A percentile compares a stretch with the other conserved stretches of the same genome.
Evolutionary conservation across 352 stramenopile species (phyloP).

Genomic region (Globisporangium polare): DNA sequence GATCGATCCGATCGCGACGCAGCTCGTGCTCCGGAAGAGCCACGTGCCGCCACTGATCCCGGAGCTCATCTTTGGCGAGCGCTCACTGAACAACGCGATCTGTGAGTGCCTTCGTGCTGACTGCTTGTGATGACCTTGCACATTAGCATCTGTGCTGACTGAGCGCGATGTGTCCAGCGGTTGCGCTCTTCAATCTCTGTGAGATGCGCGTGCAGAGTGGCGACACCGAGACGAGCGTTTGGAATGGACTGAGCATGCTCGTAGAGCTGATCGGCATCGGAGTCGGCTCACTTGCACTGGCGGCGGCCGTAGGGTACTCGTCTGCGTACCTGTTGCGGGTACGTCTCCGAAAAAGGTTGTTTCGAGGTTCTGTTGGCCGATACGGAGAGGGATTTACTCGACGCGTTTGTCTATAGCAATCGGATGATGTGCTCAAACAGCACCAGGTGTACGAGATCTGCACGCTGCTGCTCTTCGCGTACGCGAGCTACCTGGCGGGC

Average conservation of each 20-base stretch:
- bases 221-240: slow-evolving; percentile 34
- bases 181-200: slow-evolving; percentile 79
- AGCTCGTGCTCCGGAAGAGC: slow-evolving; percentile 89
- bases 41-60: slow-evolving; percentile 79
- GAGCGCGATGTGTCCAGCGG: slow-evolving; percentile 16
- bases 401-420: slow-evolving; percentile 27
- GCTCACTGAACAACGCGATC: slow-evolving; percentile 89
- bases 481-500: slow-evolving; percentile 35
- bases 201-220: slow-evolving; percentile 53
- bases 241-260: slow-evolving; percentile 32
- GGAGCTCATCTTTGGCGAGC: slow-evolving; percentile 93
- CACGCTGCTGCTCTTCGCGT: slow-evolving; percentile 42
- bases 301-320: slow-evolving; percentile 49
- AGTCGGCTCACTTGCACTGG: slow-evolving; percentile 42
- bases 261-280: slow-evolving; percentile 45
- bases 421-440: slow-evolving; percentile 39
- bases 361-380: neutral
- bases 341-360: slow-evolving; percentile 33
- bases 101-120: slow-evolving; percentile 11
- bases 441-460: slow-evolving; percentile 72
- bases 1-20: slow-evolving; percentile 90
- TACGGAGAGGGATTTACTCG: neutral
- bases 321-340: slow-evolving; percentile 16
- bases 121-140: neutral
- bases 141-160: neutral